Percentiles rank a stretch among this genome's conserved stretches.
phyloP scores from a whole-genome alignment of 2,329 filamentous ascomycete species.

The Penicillium sp. region DNA sequence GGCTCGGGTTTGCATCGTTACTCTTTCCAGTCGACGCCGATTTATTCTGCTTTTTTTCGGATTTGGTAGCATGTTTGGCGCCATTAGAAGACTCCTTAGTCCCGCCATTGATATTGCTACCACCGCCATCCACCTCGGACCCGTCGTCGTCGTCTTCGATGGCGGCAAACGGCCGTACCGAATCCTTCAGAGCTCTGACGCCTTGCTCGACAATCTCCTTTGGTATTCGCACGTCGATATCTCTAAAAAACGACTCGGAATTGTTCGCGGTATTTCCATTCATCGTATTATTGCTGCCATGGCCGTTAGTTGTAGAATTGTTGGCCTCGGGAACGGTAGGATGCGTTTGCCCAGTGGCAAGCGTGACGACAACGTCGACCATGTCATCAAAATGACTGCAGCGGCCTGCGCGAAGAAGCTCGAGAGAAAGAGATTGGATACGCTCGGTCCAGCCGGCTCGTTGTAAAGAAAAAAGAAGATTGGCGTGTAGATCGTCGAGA shows the following conservation, averaged over 20 bases:
- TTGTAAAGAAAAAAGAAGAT: constrained; percentile 53
- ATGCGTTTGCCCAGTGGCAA: constrained; percentile 34
- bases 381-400: constrained; percentile 56
- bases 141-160: constrained; percentile 36
- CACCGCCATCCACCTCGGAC: constrained; percentile 13
- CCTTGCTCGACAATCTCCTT: constrained; percentile 48
- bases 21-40: not conserved
- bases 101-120: not conserved
- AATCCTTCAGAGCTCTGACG: constrained; percentile 48
- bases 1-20: constrained; percentile 2
- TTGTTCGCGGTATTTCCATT: constrained; percentile 17
- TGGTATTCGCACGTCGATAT: constrained; percentile 48
- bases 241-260: constrained; percentile 29
- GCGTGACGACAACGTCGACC: constrained; percentile 50
- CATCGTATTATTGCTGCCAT: constrained; percentile 20
- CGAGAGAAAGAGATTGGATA: constrained; percentile 51
- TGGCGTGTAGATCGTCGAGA: constrained; percentile 47
- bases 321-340: constrained; percentile 20
- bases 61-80: constrained; percentile 2
- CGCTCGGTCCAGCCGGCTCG: constrained; percentile 57
- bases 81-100: constrained; percentile 14
- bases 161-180: constrained; percentile 49
- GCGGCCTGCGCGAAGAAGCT: constrained; percentile 56
- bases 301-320: constrained; percentile 8
- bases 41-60: constrained; percentile 11